phyloP scores from a whole-genome alignment of 306 rosid genomes.

The Senna tora region DNA sequence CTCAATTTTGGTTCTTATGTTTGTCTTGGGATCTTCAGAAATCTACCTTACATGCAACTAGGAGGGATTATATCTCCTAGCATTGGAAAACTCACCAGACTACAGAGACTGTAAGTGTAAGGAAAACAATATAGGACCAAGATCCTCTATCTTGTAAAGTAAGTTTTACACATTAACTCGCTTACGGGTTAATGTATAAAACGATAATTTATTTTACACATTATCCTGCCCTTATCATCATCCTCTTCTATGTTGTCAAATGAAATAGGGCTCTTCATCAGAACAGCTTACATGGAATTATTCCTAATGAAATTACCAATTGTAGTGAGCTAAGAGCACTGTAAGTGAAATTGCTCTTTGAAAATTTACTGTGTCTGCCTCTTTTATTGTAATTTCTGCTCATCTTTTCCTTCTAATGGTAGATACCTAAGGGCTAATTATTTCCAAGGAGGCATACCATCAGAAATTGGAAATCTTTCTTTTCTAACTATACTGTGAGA shows the following conservation, averaged over 20 bases:
- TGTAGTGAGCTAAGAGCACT: slow-evolving; percentile 72
- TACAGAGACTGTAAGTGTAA: slow-evolving; percentile 65
- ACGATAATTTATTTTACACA: too few species aligned
- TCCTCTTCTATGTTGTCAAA: background rate
- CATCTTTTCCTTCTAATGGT: background rate
- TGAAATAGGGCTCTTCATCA: slow-evolving; percentile 74
- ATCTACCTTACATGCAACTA: slow-evolving; percentile 67
- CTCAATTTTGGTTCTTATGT: slow-evolving; percentile 8
- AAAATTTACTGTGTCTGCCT: background rate
- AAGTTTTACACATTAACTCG: too few species aligned
- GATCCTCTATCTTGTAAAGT: too few species aligned
- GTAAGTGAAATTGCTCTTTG: slow-evolving; percentile 43
- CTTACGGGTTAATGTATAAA: too few species aligned
- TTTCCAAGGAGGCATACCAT: slow-evolving; percentile 76
- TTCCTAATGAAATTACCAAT: slow-evolving; percentile 63
- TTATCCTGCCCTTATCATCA: background rate
- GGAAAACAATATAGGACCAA: too few species aligned
- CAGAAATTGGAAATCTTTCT: slow-evolving; percentile 72
- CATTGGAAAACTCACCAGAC: slow-evolving; percentile 66
- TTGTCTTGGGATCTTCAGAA: slow-evolving; percentile 48
- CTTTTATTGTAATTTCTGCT: background rate
- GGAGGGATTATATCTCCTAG: slow-evolving; percentile 74
- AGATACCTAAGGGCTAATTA: slow-evolving; percentile 76
- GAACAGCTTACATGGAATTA: slow-evolving; percentile 71
- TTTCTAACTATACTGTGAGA: slow-evolving; percentile 68